A percentile compares a stretch with the other conserved stretches of the same genome.
Evolutionary conservation across 2,329 filamentous ascomycete species (phyloP).

Genomic region (Chaetomiaceae sp.): DNA sequence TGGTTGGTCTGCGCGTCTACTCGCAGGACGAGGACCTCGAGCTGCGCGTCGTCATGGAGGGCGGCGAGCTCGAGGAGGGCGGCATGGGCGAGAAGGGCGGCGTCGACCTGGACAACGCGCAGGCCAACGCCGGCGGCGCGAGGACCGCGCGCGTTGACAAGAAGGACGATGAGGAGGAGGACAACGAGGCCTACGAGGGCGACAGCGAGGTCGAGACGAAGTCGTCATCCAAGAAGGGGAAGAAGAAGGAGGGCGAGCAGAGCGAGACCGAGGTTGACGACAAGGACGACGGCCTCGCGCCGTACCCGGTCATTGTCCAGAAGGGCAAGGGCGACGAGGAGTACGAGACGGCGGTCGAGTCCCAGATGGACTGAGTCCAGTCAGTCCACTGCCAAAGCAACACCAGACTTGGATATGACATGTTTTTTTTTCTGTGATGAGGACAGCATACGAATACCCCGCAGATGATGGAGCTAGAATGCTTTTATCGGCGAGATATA

Average conservation of each 20-base stretch:
- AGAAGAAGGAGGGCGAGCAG: conserved; percentile 16
- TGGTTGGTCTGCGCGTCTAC: conserved; percentile 58
- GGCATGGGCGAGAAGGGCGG: conserved; percentile 55
- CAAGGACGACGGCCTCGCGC: conserved; percentile 23
- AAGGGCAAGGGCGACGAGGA: conserved; percentile 29
- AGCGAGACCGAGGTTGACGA: conserved; percentile 12
- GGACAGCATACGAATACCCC: conserved; percentile 2
- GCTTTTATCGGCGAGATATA: conserved; percentile 4
- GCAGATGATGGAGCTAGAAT: conserved; percentile 12
- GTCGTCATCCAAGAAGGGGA: conserved; percentile 10
- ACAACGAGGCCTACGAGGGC: conserved; percentile 30
- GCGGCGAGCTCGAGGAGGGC: conserved; percentile 47
- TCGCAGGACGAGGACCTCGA: conserved; percentile 50
- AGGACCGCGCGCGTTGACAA: conserved; percentile 29
- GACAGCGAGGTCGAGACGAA: conserved; percentile 30
- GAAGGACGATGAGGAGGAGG: conserved; percentile 25
- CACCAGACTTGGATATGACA: too few relatives aligned
- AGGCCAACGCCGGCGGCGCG: conserved; percentile 49
- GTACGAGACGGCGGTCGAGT: conserved; percentile 28
- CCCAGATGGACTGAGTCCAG: conserved; percentile 14
- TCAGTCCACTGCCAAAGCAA: too few relatives aligned
- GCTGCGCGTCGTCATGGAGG: conserved; percentile 52
- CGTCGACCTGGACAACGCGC: conserved; percentile 52
- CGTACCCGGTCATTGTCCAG: conserved; percentile 25
- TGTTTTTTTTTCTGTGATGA: background rate